Percentiles rank a stretch among this genome's conserved stretches.
Evolutionary conservation across 2,329 filamentous ascomycete genomes (phyloP).

Genomic region (Aspergillus melleus): DNA sequence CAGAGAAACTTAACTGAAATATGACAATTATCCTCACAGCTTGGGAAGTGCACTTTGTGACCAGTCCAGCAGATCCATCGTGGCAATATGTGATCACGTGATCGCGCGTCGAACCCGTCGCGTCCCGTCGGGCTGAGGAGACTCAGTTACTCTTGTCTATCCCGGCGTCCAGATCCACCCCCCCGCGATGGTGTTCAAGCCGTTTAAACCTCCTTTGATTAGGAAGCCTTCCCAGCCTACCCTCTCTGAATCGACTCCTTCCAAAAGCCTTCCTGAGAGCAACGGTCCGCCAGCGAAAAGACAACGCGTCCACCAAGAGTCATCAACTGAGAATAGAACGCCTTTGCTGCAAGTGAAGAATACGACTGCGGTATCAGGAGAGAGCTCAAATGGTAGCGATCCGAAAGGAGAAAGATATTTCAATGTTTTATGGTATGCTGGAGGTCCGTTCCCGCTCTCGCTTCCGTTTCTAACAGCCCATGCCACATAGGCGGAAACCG

Average conservation of each 20-base stretch:
- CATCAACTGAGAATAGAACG: conserved; percentile 23
- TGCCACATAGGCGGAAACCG: conserved; percentile 60
- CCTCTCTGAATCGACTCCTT: neutral
- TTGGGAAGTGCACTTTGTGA: neutral
- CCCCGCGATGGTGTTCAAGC: conserved; percentile 44
- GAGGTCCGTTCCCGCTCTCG: neutral
- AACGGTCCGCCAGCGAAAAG: conserved; percentile 34
- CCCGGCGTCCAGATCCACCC: conserved; percentile 7
- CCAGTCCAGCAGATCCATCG: too few relatives aligned
- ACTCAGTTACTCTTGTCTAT: conserved; percentile 1
- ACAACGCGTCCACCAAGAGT: conserved; percentile 32
- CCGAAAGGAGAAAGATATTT: conserved; percentile 40
- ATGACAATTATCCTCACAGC: too few relatives aligned
- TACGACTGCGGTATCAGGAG: conserved; percentile 12
- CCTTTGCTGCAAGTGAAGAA: conserved; percentile 36
- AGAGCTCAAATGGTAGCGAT: conserved; percentile 5
- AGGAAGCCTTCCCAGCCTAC: conserved; percentile 28
- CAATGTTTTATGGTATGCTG: conserved; percentile 48
- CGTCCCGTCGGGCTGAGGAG: conserved; percentile 7
- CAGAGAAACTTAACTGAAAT: too few relatives aligned
- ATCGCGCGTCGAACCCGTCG: conserved; percentile 18
- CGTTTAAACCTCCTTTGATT: conserved; percentile 47
- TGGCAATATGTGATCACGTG: conserved; percentile 17
- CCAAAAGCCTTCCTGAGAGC: conserved; percentile 11
- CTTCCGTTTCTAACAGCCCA: neutral